Evolutionary conservation across 1,139 yeast species (phyloP).

Genomic region (Entelexis paramagnoliae): DNA sequence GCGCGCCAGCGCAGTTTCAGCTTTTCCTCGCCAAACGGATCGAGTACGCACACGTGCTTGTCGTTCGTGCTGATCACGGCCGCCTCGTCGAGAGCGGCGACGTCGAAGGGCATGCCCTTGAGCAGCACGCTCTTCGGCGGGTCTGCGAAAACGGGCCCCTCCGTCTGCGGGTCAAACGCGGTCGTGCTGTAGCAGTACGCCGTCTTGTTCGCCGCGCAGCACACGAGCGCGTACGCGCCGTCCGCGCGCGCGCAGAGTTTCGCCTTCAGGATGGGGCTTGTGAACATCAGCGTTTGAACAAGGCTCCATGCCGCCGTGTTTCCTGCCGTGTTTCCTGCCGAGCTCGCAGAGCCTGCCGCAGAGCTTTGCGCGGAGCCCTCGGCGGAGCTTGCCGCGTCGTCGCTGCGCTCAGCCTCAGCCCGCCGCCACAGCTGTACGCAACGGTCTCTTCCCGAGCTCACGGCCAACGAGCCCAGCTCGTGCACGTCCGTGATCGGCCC

Average conservation of each 20-base stretch:
- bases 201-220: slow-evolving; percentile 20
- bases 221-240: slow-evolving; percentile 9
- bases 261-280: slow-evolving; percentile 17
- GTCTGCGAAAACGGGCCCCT: slow-evolving; percentile 27
- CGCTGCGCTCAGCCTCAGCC: too few species aligned
- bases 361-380: too few species aligned
- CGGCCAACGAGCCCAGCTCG: background rate
- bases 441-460: slow-evolving; percentile 20
- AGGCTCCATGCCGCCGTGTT: slow-evolving; percentile 14
- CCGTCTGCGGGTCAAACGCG: background rate
- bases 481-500: slow-evolving; percentile 23
- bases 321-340: too few species aligned
- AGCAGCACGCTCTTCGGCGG: slow-evolving; percentile 39
- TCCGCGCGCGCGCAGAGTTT: slow-evolving; percentile 7
- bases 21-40: slow-evolving; percentile 23
- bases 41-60: slow-evolving; percentile 38
- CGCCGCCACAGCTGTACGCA: slow-evolving; percentile 19
- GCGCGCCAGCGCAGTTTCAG: slow-evolving; percentile 37
- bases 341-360: too few species aligned
- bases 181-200: slow-evolving; percentile 13
- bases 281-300: slow-evolving; percentile 18
- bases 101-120: slow-evolving; percentile 36
- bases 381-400: too few species aligned
- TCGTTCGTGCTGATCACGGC: slow-evolving; percentile 46
- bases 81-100: slow-evolving; percentile 28